Conservation (phyloP, 2,329 filamentous ascomycete genomes). For the Albifimbria verrucaria region DNA sequence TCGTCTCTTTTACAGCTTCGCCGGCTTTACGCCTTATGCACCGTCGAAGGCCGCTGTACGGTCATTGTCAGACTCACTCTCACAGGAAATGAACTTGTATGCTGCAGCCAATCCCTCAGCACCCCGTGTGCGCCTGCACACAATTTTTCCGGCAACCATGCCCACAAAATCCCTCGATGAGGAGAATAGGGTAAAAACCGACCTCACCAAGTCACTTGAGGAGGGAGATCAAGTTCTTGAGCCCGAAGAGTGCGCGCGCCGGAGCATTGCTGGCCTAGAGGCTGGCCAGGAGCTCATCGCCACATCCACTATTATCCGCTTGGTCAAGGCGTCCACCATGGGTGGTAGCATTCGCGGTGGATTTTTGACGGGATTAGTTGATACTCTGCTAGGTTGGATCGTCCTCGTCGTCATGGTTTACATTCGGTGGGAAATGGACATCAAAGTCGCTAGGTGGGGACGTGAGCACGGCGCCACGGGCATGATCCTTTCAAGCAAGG, state of each 20-base stretch:
- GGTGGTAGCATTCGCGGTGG: slow-evolving; percentile 1
- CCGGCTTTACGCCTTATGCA: slow-evolving; percentile 73
- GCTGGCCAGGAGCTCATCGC: background rate
- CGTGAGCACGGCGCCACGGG: background rate
- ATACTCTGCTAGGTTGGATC: background rate
- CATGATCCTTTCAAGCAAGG: too few species aligned
- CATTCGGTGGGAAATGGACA: background rate
- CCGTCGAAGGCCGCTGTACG: slow-evolving; percentile 76
- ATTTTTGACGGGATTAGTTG: background rate
- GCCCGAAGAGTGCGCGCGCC: background rate
- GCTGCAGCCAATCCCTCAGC: slow-evolving; percentile 10
- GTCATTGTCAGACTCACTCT: slow-evolving; percentile 69
- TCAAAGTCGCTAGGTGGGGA: background rate
- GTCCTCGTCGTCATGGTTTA: background rate
- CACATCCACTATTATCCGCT: background rate
- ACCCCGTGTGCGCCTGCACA: slow-evolving; percentile 66
- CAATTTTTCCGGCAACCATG: slow-evolving; percentile 75
- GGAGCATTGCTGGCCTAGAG: background rate
- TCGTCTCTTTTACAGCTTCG: slow-evolving; percentile 64
- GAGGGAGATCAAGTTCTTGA: slow-evolving; percentile 68
- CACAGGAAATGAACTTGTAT: slow-evolving; percentile 74
- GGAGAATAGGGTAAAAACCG: slow-evolving; percentile 72
- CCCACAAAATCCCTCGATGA: slow-evolving; percentile 65
- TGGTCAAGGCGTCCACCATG: background rate
- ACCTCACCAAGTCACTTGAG: slow-evolving; percentile 69